These are phyloP conservation scores for Neofusicoccum sp. DNA, from an alignment of 2,329 filamentous ascomycete species.

Conservation along the genomic window DNA sequence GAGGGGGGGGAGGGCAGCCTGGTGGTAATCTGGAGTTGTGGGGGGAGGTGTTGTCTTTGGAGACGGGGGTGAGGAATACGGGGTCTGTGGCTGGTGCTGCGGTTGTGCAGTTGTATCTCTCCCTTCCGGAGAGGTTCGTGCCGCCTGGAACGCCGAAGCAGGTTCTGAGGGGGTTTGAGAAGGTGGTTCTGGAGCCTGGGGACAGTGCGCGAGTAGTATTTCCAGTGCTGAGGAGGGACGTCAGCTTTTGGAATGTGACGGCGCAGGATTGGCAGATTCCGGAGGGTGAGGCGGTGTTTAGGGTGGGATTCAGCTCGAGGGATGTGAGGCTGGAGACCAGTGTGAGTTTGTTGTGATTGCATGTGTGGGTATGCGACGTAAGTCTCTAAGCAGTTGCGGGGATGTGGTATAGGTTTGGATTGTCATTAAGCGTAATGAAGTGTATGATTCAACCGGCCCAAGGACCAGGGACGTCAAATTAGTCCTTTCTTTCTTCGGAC, in stretches of 20 bases:
- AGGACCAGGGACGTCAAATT: too few species aligned
- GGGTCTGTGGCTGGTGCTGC: conserved; percentile 52
- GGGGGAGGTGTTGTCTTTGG: conserved; percentile 47
- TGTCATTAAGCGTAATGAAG: too few species aligned
- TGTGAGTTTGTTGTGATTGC: not conserved
- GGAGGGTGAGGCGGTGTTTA: conserved; percentile 24
- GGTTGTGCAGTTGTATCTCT: conserved; percentile 60
- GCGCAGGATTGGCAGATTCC: conserved; percentile 48
- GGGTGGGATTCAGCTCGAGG: conserved; percentile 33
- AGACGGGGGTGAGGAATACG: conserved; percentile 54
- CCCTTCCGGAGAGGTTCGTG: conserved; percentile 35
- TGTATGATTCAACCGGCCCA: too few species aligned
- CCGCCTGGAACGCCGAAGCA: conserved; percentile 51
- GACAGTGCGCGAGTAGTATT: conserved; percentile 48
- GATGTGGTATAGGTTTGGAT: too few species aligned
- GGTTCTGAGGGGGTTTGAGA: conserved; percentile 52
- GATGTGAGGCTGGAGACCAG: not conserved
- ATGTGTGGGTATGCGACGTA: too few species aligned
- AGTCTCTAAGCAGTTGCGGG: too few species aligned
- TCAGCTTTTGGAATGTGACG: conserved; percentile 53
- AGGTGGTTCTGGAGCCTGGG: conserved; percentile 47
- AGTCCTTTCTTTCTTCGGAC: too few species aligned
- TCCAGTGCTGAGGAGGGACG: conserved; percentile 50
- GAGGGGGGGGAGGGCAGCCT: conserved; percentile 45
- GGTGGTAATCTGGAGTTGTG: conserved; percentile 61